Percentiles rank a stretch among this genome's conserved stretches.
phyloP scores from a whole-genome alignment of 2,329 filamentous ascomycete species.

The Trichoderma polysporum region DNA sequence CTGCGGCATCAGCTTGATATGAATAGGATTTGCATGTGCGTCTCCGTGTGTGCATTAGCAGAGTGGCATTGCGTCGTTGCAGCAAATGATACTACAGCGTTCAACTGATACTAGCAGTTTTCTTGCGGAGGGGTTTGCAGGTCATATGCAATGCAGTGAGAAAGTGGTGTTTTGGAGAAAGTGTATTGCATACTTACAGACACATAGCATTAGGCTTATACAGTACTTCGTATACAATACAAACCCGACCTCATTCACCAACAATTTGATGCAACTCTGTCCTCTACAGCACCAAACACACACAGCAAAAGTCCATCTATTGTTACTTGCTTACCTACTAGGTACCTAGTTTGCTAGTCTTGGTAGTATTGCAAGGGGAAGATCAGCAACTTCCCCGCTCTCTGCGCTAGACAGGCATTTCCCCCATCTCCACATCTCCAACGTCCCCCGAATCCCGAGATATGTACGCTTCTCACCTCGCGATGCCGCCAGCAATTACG shows the following conservation, averaged over 20 bases:
- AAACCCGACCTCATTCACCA: too few relatives aligned
- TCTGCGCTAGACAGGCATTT: not conserved
- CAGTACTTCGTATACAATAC: too few relatives aligned
- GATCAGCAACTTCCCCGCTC: not conserved
- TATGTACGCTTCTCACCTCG: not conserved
- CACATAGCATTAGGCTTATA: too few relatives aligned
- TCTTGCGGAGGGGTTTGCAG: not conserved
- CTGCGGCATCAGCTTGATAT: not conserved
- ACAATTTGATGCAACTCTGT: not conserved
- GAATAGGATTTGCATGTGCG: not conserved
- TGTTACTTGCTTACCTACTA: too few relatives aligned
- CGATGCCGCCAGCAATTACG: not conserved
- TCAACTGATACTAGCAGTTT: not conserved
- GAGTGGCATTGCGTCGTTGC: not conserved
- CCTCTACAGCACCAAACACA: not conserved
- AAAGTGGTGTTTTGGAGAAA: not conserved
- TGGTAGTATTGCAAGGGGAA: too few relatives aligned
- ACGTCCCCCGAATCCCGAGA: constrained; percentile 16
- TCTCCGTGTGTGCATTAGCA: constrained; percentile 6
- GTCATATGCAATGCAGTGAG: not conserved
- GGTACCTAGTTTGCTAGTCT: too few relatives aligned
- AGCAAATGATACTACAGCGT: not conserved
- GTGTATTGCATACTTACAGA: not conserved
- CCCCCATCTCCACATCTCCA: constrained; percentile 10
- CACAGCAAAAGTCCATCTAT: not conserved